Base-by-base conservation (phyloP, 768 basidiomycete species). In the Cystofilobasidium bisporidii region DNA sequence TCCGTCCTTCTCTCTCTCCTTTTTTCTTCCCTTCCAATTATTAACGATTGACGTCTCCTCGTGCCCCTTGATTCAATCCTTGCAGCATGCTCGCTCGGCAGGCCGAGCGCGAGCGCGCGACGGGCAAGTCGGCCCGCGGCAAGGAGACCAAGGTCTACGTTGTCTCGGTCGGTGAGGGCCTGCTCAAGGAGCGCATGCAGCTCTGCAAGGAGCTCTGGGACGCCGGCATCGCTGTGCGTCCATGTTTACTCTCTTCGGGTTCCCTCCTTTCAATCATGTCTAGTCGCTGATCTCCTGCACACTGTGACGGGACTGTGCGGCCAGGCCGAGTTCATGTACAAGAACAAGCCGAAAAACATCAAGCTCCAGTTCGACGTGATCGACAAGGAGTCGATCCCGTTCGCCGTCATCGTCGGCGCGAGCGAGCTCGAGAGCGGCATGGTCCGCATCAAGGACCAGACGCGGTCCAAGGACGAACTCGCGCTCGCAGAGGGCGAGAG, bases 81-180 rank as follows among this genome's bases (percentile, higher is more conserved):
- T 40, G 15, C 64, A 65, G 64, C 70, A 77, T 97, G 69, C 89
- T 89, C 85, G 64, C 64, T 18, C 87, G 87, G 50, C 88, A 85
- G 76, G 91, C 88, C 85, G 81, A 84, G 14, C 88, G 87, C 73
- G 82, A 81, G 71, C 86, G 68, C 2, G 71, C 75, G 38, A 74
- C 76, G 58, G 72, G 71, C 17, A 67, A 88, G 1, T 86, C 85
- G 11, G 36, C 67, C 79, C 81, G 91, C 75, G 86, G 84, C 63
- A 98, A 94, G 79, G 86, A 88, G 75, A 94, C 91, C 53, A 87
- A 96, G 83, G 93, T 87, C 28, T 99, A 87, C 77, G 90, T 98
- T 56, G 86, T 98, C 80, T 85, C 87, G 28, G 85, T 91, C 40
- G 92, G 93, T 10, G 91, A 91, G 74, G 90, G 92, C 2, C 75